Conservation (phyloP, 108 stramenopile genomes). For the Schizochytrium sp. region DNA sequence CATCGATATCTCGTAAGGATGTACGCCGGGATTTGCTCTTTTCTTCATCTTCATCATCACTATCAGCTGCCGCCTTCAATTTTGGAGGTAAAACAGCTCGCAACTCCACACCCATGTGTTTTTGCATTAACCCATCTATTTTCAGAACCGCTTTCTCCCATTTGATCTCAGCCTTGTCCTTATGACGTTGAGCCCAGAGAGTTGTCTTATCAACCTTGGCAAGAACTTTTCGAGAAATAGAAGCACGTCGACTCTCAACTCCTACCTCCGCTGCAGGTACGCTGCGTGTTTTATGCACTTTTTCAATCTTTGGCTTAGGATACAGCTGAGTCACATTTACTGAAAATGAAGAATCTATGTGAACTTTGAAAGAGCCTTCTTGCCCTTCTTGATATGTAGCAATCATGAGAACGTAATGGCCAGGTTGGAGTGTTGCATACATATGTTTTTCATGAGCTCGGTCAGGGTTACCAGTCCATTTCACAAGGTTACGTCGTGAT, state of each 20-base stretch:
- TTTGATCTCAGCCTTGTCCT: neutral
- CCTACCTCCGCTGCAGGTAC: neutral
- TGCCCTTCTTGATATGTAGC: conserved; percentile 6
- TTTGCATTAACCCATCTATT: neutral
- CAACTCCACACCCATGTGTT: neutral
- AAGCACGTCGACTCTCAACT: neutral
- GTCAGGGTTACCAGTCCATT: conserved; percentile 48
- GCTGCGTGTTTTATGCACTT: neutral
- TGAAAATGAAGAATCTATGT: neutral
- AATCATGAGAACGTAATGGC: conserved; percentile 9
- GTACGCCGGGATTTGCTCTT: neutral
- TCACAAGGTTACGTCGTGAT: neutral
- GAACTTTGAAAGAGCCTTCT: conserved; percentile 13
- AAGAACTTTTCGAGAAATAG: neutral
- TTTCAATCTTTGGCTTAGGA: neutral
- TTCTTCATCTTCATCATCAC: conserved; percentile 34
- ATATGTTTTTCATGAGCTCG: conserved; percentile 41
- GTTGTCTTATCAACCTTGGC: neutral
- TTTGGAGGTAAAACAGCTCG: neutral
- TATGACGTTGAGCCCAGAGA: neutral
- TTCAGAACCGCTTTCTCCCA: neutral
- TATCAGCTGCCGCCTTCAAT: neutral
- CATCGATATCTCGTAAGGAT: neutral
- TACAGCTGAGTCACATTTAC: conserved; percentile 27
- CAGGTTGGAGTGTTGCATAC: conserved; percentile 26